Conservation (phyloP, 2,329 filamentous ascomycete species). For the Lachnellula subtilissima region DNA sequence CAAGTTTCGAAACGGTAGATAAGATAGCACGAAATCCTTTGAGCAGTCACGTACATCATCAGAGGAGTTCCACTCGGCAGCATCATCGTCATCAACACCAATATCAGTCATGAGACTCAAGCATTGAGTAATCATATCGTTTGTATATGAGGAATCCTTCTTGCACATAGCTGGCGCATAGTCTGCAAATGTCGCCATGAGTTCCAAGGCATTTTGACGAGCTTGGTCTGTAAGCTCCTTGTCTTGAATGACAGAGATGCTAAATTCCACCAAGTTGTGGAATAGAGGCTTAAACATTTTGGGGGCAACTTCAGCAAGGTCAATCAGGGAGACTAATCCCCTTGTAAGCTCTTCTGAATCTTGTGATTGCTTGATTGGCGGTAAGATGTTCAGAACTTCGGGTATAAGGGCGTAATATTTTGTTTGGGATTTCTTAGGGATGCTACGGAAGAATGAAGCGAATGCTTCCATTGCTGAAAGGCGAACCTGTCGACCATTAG, state of each 20-base stretch:
- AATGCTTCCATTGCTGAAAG: conserved; percentile 96
- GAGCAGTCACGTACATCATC: conserved; percentile 67
- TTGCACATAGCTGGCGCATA: conserved; percentile 91
- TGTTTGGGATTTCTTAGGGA: conserved; percentile 79
- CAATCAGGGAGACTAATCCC: conserved; percentile 85
- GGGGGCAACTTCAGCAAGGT: conserved; percentile 86
- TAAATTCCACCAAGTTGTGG: conserved; percentile 86
- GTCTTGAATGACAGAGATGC: conserved; percentile 88
- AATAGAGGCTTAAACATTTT: conserved; percentile 99
- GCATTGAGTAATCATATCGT: conserved; percentile 97
- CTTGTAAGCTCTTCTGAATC: conserved; percentile 90
- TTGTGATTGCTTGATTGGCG: conserved; percentile 84
- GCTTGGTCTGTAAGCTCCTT: conserved; percentile 89
- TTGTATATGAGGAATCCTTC: conserved; percentile 86
- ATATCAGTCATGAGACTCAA: conserved; percentile 97
- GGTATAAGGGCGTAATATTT: conserved; percentile 87
- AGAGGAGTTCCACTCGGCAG: conserved; percentile 83
- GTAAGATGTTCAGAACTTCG: conserved; percentile 89
- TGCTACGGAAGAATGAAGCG: conserved; percentile 87
- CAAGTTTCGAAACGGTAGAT: too few relatives aligned
- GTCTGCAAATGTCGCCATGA: conserved; percentile 98
- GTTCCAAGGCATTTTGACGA: conserved; percentile 88
- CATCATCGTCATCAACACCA: conserved; percentile 90
- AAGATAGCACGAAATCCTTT: not conserved
- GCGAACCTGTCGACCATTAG: conserved; percentile 57